Base-by-base conservation (phyloP, 2,329 filamentous ascomycete genomes). In the Cladosporium sp. region DNA sequence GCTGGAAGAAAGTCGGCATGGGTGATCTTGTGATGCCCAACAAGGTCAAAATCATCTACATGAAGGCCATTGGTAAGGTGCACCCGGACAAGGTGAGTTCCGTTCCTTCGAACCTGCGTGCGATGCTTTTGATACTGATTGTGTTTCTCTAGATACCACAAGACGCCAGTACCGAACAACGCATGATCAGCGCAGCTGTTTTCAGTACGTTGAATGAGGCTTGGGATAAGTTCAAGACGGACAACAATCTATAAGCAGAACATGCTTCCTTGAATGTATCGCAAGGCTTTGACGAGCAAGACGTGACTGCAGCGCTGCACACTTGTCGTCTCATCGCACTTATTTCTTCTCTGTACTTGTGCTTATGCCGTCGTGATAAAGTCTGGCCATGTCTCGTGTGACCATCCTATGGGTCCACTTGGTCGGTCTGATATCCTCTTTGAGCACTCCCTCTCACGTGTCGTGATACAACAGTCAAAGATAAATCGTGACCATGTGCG, bases 21-120 rank as follows among this genome's bases (percentile, higher is more conserved):
- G 88, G 92, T 63, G 94, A 99, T 76, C 74, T 99, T 65, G 88
- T 99, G 53, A 83, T 96, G 81, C 86, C 91, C 34, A 91, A 90
- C 65, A 96, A 93, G 80, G 94, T 97, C 72, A 99, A 99, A 83
- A 88, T 99, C 63, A 81, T 89, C 60, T 99, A 99, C 72, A 97
- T 99, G 94, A 97, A 96, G 83, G 94, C 93, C 5, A 97, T 99
- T 81, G 90, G 88, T 10, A 97, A 97, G 80, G 94, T 94, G 65
- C 94, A 99, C 80, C 94, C 94, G 60, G 94, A 99, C 74, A 99
- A 99, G 88, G 94, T 97, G 80, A 75, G 84, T 59, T 59, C 6
- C n/a, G 8, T n/a, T 3, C 10, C 25, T 28, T 28, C 4, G 4
- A 28, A 4, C 9, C 25, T 28, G 25, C 25, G 25, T 4, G 32